These are phyloP conservation scores for Macrolepiota dolichaula DNA, from an alignment of 768 basidiomycete species.

Conservation along the genomic window DNA sequence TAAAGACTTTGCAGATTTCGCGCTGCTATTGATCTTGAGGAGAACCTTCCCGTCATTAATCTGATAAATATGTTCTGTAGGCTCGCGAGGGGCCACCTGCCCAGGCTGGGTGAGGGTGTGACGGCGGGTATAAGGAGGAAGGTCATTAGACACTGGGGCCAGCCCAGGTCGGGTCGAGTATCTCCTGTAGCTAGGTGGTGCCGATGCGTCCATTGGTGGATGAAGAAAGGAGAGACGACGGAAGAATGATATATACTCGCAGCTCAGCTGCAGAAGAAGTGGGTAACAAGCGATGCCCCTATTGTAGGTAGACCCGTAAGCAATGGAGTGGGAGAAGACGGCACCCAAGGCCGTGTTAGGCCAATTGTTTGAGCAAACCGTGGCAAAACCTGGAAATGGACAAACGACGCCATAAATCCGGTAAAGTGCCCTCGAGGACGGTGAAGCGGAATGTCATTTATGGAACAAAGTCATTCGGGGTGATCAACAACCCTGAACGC, in stretches of 20 bases:
- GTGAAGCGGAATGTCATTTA: constrained; percentile 8
- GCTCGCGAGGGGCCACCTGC: constrained; percentile 33
- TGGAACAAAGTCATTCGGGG: not conserved
- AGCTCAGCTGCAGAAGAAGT: constrained; percentile 5
- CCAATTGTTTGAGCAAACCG: constrained; percentile 18
- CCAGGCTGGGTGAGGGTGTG: constrained; percentile 39
- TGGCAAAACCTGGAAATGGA: constrained; percentile 4
- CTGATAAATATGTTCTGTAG: constrained; percentile 46
- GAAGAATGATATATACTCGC: constrained; percentile 13
- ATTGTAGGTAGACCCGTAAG: constrained; percentile 23
- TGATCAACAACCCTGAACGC: not conserved
- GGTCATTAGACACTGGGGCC: constrained; percentile 44
- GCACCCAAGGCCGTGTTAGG: not conserved
- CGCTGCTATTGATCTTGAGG: constrained; percentile 46
- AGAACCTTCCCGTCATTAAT: constrained; percentile 39
- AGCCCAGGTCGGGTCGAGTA: constrained; percentile 47
- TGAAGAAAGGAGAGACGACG: constrained; percentile 13
- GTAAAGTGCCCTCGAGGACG: constrained; percentile 3
- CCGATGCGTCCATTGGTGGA: constrained; percentile 40
- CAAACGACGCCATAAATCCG: constrained; percentile 14
- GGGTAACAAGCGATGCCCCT: constrained; percentile 28
- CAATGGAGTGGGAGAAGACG: constrained; percentile 10
- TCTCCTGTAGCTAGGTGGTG: constrained; percentile 49
- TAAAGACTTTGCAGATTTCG: constrained; percentile 47
- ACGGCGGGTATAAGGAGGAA: constrained; percentile 48